phyloP scores from a whole-genome alignment of 305 asterid species.

The Solanum hybrid region DNA sequence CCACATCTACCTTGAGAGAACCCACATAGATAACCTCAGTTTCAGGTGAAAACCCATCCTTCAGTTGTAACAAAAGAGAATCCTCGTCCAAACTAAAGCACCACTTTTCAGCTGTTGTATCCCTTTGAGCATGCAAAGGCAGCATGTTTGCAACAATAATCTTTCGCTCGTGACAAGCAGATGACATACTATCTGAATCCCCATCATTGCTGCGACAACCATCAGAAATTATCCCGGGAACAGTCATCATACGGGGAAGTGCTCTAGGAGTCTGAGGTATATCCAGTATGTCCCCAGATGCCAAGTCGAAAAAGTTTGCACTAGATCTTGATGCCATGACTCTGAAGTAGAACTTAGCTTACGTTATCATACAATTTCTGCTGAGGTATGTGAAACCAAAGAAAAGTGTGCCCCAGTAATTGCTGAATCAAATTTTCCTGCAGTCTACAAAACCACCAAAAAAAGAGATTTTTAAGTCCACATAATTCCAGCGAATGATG shows the following conservation, averaged over 20 bases:
- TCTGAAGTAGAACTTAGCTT: background rate
- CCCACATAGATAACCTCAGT: slow-evolving; percentile 69
- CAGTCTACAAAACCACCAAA: background rate
- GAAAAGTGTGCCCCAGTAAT: background rate
- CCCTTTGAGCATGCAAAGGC: slow-evolving; percentile 64
- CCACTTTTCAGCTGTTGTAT: slow-evolving; percentile 48
- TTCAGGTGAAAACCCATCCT: slow-evolving; percentile 71
- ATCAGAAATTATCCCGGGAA: slow-evolving; percentile 63
- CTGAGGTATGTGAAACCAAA: background rate
- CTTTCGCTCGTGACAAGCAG: slow-evolving; percentile 46
- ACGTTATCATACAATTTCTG: background rate
- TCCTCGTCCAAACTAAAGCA: slow-evolving; percentile 57
- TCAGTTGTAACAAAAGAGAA: slow-evolving; percentile 54
- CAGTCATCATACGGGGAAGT: slow-evolving; percentile 65
- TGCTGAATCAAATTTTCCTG: background rate
- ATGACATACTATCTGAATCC: slow-evolving; percentile 57
- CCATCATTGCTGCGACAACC: slow-evolving; percentile 48
- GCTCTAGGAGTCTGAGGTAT: slow-evolving; percentile 62
- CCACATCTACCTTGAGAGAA: slow-evolving; percentile 66
- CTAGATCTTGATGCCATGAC: slow-evolving; percentile 57
- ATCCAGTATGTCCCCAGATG: slow-evolving; percentile 43
- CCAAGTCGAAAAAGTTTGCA: slow-evolving; percentile 54
- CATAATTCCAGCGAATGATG: background rate
- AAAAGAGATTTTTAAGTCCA: background rate
- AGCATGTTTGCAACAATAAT: slow-evolving; percentile 76